Percentiles rank a stretch among this genome's conserved stretches.
These are phyloP conservation scores for Salix viminalis DNA, from an alignment of 345 rosid species.

Conservation along the genomic window DNA sequence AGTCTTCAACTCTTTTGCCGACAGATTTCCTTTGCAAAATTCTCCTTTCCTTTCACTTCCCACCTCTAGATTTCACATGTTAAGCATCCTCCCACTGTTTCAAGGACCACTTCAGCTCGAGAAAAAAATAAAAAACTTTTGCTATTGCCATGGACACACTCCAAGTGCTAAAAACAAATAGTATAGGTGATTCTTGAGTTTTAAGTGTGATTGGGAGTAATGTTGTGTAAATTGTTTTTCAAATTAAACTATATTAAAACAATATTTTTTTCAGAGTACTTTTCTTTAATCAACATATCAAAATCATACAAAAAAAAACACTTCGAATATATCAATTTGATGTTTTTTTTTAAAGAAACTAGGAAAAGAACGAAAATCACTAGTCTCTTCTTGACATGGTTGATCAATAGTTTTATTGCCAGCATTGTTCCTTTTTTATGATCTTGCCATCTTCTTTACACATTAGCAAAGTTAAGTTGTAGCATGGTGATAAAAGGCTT, in stretches of 20 bases:
- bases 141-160: constrained; percentile 3
- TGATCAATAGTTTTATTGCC: not conserved
- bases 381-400: not conserved
- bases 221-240: too few species aligned
- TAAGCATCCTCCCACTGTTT: not conserved
- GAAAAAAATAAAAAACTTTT: not conserved
- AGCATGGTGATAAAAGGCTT: too few species aligned
- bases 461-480: not conserved
- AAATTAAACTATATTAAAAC: too few species aligned
- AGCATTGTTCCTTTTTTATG: not conserved
- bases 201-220: not conserved
- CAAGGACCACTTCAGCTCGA: not conserved
- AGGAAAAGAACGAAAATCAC: not conserved
- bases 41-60: not conserved
- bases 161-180: not conserved
- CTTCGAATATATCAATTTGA: too few species aligned
- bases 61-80: not conserved
- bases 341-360: too few species aligned
- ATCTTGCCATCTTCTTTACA: not conserved
- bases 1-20: constrained; percentile 6
- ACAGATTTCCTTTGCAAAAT: not conserved
- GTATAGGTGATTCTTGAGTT: not conserved
- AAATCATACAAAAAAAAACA: too few species aligned
- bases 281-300: too few species aligned
- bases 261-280: too few species aligned